phyloP scores from a whole-genome alignment of 2,329 filamentous ascomycete species.

The Chrysosporium queenslandicum region DNA sequence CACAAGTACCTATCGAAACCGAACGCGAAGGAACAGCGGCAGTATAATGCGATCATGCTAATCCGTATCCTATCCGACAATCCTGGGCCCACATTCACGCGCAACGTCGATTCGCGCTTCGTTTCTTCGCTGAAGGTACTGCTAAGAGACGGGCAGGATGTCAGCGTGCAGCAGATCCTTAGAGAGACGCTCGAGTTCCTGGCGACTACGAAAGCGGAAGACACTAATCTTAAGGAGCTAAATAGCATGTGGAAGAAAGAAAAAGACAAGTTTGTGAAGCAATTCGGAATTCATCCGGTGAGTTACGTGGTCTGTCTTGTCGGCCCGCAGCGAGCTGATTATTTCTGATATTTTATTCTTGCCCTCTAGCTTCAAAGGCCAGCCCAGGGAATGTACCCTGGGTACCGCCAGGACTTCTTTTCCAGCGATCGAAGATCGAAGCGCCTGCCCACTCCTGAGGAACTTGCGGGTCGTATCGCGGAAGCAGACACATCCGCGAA shows the following conservation, averaged over 20 bases:
- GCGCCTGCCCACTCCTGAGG: conserved; percentile 54
- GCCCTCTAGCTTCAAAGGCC: conserved; percentile 6
- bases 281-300: conserved; percentile 40
- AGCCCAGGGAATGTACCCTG: conserved; percentile 6
- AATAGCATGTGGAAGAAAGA: conserved; percentile 85
- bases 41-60: conserved; percentile 96
- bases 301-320: not conserved
- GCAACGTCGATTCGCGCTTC: conserved; percentile 79
- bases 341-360: not conserved
- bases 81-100: conserved; percentile 80
- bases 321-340: not conserved
- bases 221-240: conserved; percentile 61
- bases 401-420: conserved; percentile 17
- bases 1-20: conserved; percentile 72
- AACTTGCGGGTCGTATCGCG: conserved; percentile 73
- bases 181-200: conserved; percentile 77
- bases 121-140: conserved; percentile 64
- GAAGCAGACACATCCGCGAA: conserved; percentile 86
- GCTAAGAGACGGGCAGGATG: conserved; percentile 59
- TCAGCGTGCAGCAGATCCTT: conserved; percentile 71
- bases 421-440: conserved; percentile 27
- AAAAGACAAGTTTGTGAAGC: conserved; percentile 55
- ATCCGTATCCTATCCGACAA: conserved; percentile 87
- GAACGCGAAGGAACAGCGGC: conserved; percentile 58
- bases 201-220: conserved; percentile 59